Evolutionary conservation across 2,329 filamentous ascomycete species (phyloP), one percentile per base, ranked within the genome.

Genomic region (Magnaporthales sp.): DNA sequence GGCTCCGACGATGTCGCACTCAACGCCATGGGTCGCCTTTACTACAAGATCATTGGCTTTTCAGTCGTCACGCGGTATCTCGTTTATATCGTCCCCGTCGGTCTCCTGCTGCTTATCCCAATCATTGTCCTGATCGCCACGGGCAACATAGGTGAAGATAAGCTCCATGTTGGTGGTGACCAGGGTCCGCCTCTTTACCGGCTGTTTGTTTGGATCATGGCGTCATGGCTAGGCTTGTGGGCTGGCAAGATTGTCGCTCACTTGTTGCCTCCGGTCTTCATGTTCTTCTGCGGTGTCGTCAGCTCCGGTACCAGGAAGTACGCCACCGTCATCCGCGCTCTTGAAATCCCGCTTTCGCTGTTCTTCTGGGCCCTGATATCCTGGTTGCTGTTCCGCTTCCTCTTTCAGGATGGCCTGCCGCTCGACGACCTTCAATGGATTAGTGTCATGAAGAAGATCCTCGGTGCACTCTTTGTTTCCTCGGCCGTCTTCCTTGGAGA

Each of bases 401-500:
- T 88, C 63, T 51, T 51, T 13, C 19, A 9, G 8, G 38, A 51
- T 51, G 38, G 38, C 15, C 15, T 2, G n/a, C 38, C 38, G 19
- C 86, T 86, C 68, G 71, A 70, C 58, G 70, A 75, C 27, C 76
- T 85, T 6, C 70, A 75, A 8, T 90, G 87, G 85, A 80, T 84
- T 15, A 77, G 78, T n/a, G 81, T 81, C 61, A 77, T 93, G 71
- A 84, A 85, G 70, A 86, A 84, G 64, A 81, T 94, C 19, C 80
- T 94, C 6, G 86, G 85, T 26, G 89, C 90, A 1, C 77, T 85
- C 31, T 84, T 93, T 62, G 84, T 90, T 56, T 89, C 88, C 10
- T 86, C 89, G 0, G 82, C 89, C 64, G 84, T 94, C 22, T 88
- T 91, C 68, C 83, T 94, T 19, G 86, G 80, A n/a, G 91, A 95